A percentile compares a stretch with the other conserved stretches of the same genome.
Conservation (phyloP, 2,329 filamentous ascomycete species). For the Xenoacremonium recifei region DNA sequence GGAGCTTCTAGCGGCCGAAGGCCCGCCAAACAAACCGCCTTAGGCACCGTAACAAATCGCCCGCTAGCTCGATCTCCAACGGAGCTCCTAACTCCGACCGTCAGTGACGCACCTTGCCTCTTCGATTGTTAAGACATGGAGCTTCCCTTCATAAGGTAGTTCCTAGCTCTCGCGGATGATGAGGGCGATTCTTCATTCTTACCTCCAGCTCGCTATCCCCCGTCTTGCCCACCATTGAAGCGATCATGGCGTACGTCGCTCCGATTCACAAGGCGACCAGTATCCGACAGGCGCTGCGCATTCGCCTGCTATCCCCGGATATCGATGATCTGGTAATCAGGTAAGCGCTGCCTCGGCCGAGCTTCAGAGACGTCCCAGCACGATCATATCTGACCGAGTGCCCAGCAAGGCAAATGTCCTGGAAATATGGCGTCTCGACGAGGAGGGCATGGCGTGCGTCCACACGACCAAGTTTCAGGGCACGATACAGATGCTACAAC, state of each 20-base stretch:
- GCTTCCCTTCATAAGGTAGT: no score
- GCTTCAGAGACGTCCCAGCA: constrained; percentile 12
- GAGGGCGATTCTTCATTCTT: constrained; percentile 6
- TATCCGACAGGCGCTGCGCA: constrained; percentile 81
- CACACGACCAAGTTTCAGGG: constrained; percentile 77
- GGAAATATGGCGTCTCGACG: constrained; percentile 73
- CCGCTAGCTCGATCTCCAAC: no score
- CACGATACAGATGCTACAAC: constrained; percentile 80
- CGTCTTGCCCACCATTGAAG: constrained; percentile 3
- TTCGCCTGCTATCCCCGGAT: constrained; percentile 70
- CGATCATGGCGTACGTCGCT: constrained; percentile 84
- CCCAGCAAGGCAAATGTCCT: constrained; percentile 78
- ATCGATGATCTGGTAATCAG: constrained; percentile 84
- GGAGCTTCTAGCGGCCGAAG: no score
- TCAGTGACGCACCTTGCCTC: constrained; percentile 22
- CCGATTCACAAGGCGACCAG: constrained; percentile 92
- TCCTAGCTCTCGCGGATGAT: constrained; percentile 26
- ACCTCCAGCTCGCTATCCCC: constrained; percentile 5
- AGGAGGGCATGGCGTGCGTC: constrained; percentile 63
- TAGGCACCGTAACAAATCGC: no score
- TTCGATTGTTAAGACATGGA: constrained; percentile 17
- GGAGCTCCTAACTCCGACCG: constrained; percentile 28
- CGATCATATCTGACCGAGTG: constrained; percentile 26
- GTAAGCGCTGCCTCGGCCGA: constrained; percentile 51
- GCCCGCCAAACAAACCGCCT: no score